A percentile compares a stretch with the other conserved stretches of the same genome.
These are phyloP conservation scores for Clarireedia hainanense DNA, from an alignment of 2,329 filamentous ascomycete genomes.

Conservation along the genomic window DNA sequence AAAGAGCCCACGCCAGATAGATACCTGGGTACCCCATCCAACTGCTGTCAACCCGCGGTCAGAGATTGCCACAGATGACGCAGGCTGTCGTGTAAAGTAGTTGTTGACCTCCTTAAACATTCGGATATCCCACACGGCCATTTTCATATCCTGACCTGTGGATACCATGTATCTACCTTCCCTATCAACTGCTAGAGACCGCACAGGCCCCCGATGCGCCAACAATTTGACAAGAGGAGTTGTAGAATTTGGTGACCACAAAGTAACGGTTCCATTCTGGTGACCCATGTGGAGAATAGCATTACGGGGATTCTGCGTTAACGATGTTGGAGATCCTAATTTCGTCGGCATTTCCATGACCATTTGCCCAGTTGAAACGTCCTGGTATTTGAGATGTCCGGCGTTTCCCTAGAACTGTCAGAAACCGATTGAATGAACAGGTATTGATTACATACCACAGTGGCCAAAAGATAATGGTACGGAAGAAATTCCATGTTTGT, in stretches of 20 bases:
- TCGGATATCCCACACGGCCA: conserved; percentile 93
- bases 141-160: conserved; percentile 79
- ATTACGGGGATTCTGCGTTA: conserved; percentile 87
- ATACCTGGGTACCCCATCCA: conserved; percentile 82
- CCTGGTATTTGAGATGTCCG: conserved; percentile 87
- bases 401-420: conserved; percentile 52
- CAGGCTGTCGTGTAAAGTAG: conserved; percentile 78
- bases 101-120: conserved; percentile 90
- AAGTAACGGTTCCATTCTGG: conserved; percentile 86
- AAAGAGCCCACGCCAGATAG: conserved; percentile 87
- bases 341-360: conserved; percentile 80
- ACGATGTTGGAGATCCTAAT: conserved; percentile 72
- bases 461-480: conserved; percentile 90
- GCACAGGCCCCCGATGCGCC: conserved; percentile 81
- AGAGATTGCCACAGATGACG: conserved; percentile 77
- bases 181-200: conserved; percentile 75
- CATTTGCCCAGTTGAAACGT: conserved; percentile 86
- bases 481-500: conserved; percentile 92
- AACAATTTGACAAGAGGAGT: conserved; percentile 86
- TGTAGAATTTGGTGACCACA: conserved; percentile 90
- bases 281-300: conserved; percentile 88
- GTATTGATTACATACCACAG: conserved; percentile 51
- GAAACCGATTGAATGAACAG: background rate
- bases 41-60: conserved; percentile 83
- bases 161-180: conserved; percentile 95